These are phyloP conservation scores for Rhynchosporium secalis DNA, from an alignment of 2,329 filamentous ascomycete species.

Conservation along the genomic window DNA sequence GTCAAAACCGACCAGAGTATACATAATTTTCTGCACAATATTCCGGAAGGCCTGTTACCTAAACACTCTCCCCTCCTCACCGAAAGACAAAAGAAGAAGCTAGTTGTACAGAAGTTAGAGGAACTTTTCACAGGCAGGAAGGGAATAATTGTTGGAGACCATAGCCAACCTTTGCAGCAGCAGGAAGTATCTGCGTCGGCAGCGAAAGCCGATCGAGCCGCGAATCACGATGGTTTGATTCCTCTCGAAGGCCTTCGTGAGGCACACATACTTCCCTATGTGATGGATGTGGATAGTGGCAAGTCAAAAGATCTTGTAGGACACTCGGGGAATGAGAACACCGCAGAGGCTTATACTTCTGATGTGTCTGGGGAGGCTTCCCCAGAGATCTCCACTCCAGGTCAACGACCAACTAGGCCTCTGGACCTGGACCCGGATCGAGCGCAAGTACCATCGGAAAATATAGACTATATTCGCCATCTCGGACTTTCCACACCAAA, in stretches of 20 bases:
- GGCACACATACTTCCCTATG: conserved; percentile 42
- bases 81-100: conserved; percentile 72
- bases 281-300: conserved; percentile 26
- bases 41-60: conserved; percentile 68
- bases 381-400: conserved; percentile 45
- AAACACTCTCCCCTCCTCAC: conserved; percentile 59
- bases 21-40: conserved; percentile 69
- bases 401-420: conserved; percentile 76
- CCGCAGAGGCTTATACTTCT: background rate
- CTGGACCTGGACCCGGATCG: conserved; percentile 77
- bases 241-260: conserved; percentile 43
- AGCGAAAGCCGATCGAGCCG: conserved; percentile 42
- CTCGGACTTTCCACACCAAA: conserved; percentile 66
- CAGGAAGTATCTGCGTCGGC: conserved; percentile 57
- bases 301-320: conserved; percentile 29
- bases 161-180: conserved; percentile 36
- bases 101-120: conserved; percentile 75
- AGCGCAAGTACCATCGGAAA: conserved; percentile 72
- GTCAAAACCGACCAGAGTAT: conserved; percentile 56
- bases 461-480: conserved; percentile 77
- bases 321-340: background rate
- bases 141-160: conserved; percentile 36
- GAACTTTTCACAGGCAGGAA: conserved; percentile 78
- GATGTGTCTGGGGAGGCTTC: conserved; percentile 21
- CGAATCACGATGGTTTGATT: conserved; percentile 28